phyloP scores from a whole-genome alignment of 768 basidiomycete species.

The Rhizopogon vesiculosus region DNA sequence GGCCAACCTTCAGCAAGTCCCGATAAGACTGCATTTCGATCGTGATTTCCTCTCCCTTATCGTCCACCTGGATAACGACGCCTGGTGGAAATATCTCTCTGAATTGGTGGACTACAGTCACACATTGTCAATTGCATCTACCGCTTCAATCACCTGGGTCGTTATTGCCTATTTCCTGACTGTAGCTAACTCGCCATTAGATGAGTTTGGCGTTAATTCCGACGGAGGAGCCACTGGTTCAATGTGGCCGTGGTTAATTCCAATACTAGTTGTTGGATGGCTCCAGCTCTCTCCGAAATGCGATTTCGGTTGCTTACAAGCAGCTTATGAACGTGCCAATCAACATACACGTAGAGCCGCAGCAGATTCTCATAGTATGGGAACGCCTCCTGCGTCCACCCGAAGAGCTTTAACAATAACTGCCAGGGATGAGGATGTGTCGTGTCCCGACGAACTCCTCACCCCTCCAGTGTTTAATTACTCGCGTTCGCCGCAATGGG shows the following conservation, averaged over 20 bases:
- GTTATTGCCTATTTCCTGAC: conserved; percentile 11
- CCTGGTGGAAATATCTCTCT: conserved; percentile 29
- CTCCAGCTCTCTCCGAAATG: conserved; percentile 15
- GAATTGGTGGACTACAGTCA: conserved; percentile 26
- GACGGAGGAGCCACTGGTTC: conserved; percentile 12
- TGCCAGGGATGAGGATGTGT: no score
- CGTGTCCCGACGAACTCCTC: no score
- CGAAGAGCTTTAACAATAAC: no score
- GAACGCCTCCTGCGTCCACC: no score
- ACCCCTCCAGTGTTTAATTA: no score
- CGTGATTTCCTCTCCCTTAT: conserved; percentile 30
- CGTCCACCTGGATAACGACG: conserved; percentile 30
- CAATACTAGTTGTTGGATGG: conserved; percentile 31
- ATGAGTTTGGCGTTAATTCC: background rate
- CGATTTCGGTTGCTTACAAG: no score
- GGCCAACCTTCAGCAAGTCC: conserved; percentile 32
- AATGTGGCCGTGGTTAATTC: conserved; percentile 33
- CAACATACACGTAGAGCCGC: no score
- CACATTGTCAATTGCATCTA: conserved; percentile 30
- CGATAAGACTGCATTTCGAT: conserved; percentile 18
- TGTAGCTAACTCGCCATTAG: background rate
- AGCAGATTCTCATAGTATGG: no score
- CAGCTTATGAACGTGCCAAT: no score
- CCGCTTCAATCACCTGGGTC: conserved; percentile 32
- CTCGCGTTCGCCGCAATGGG: no score